Evolutionary conservation across 495 filamentous ascomycete species (phyloP), one percentile per base, ranked within the genome.

Genomic region (Podospora pseudopauciseta): DNA sequence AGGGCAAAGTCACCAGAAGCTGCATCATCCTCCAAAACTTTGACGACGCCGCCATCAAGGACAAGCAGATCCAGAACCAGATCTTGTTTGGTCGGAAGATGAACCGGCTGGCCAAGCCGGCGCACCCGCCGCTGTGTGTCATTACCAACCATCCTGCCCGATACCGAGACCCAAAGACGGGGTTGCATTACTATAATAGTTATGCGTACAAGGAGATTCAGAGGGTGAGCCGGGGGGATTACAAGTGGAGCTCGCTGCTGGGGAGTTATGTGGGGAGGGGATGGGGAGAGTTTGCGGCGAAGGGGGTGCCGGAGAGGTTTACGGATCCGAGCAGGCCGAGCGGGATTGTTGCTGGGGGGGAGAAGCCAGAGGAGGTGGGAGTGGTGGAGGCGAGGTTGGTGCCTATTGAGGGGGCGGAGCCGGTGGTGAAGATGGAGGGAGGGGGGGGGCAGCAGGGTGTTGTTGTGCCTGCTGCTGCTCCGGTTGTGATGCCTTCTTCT

Each of bases 61-160:
- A 85, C 68, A 84, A 83, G 68, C 76, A 82, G 67, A 79, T 85
- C 2, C 85, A 87, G 74, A 83, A 80, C 44, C 82, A 81, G 64
- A 83, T 87, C 65, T 73, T 87, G 9, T 85, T 87, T 60, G 79
- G 78, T 63, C 72, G 81, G 59, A 85, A 83, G 68, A 86, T 87
- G 80, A 79, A 74, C 63, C 87, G 85, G 68, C 77, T 82, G 32
- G 71, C 75, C 27, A 87, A 85, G 76, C 83, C 83, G 66, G 74
- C 76, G 23, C 78, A 80, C 1, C 70, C 72, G 5, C 75, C 85
- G 61, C 82, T 89, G 61, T 96, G 92, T 76, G 88, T 88, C 64
- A 94, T 96, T 77, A 95, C 92, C 9, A 88, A 88, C 70, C 86
- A 91, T 61, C 88, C 90, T 55, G 92, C 92, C 23, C 87, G 84